phyloP scores from a whole-genome alignment of 352 stramenopile genomes.

The Pythium sp. region DNA sequence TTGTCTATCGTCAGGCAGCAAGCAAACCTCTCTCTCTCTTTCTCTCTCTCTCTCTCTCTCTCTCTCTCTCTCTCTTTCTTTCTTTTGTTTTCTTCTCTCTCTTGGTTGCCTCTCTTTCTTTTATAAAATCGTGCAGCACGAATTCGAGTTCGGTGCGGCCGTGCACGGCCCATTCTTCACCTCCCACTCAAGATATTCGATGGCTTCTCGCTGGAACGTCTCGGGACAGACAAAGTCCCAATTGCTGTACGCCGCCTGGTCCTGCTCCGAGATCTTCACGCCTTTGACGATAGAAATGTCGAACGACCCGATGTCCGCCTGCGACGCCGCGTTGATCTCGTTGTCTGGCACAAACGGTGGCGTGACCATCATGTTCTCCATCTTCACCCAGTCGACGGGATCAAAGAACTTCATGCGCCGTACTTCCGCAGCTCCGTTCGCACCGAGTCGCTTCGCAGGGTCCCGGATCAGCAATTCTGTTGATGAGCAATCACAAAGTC shows the following conservation, averaged over 20 bases:
- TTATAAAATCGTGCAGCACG: constrained; percentile 65
- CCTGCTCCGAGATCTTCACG: constrained; percentile 67
- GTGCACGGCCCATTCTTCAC: constrained; percentile 75
- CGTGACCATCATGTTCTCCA: constrained; percentile 63
- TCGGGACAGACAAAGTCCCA: constrained; percentile 78
- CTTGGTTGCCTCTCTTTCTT: neutral
- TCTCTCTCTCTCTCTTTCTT: neutral
- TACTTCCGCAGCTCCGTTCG: constrained; percentile 68
- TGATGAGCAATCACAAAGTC: neutral
- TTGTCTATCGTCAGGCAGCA: neutral
- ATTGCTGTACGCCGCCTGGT: constrained; percentile 61
- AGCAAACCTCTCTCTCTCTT: neutral
- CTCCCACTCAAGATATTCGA: constrained; percentile 84
- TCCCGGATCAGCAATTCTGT: constrained; percentile 75
- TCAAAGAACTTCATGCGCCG: constrained; percentile 83
- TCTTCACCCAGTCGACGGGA: constrained; percentile 65
- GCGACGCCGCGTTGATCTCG: constrained; percentile 82
- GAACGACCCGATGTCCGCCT: constrained; percentile 79
- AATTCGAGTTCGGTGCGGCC: constrained; percentile 53
- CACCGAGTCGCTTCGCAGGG: constrained; percentile 63
- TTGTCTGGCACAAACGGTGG: constrained; percentile 80
- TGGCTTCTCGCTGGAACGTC: constrained; percentile 78
- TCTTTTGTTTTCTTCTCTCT: no score
- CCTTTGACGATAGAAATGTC: constrained; percentile 69
- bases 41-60: no score